These are phyloP conservation scores for Coleophoma cylindrospora DNA, from an alignment of 2,329 filamentous ascomycete species.

Conservation along the genomic window DNA sequence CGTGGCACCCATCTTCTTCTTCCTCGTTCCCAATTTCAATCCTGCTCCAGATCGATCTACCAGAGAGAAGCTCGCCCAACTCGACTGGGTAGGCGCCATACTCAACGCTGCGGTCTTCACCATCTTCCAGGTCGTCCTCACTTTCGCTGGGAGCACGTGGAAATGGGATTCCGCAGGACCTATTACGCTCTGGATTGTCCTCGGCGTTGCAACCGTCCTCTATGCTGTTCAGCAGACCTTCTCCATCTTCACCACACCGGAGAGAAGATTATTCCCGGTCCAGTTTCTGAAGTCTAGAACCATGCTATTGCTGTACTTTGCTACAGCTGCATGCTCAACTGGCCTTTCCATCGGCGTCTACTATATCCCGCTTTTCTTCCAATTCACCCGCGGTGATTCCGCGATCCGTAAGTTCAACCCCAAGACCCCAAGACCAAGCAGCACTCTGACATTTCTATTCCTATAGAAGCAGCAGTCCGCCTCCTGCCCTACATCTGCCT, in stretches of 20 bases:
- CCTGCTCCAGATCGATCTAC: slow-evolving; percentile 2
- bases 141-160: slow-evolving; percentile 21
- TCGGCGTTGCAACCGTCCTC: slow-evolving; percentile 25
- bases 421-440: slow-evolving; percentile 9
- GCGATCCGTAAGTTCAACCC: slow-evolving; percentile 32
- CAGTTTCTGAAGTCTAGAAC: slow-evolving; percentile 13
- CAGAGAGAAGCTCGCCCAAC: slow-evolving; percentile 3
- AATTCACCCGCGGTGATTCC: slow-evolving; percentile 40
- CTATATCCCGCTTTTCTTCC: slow-evolving; percentile 41
- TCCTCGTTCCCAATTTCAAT: slow-evolving; percentile 10
- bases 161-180: slow-evolving; percentile 13
- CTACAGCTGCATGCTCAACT: slow-evolving; percentile 41
- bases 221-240: slow-evolving; percentile 12
- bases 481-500: slow-evolving; percentile 32
- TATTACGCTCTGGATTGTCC: slow-evolving; percentile 33
- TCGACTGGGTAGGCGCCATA: slow-evolving; percentile 30
- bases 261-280: slow-evolving; percentile 12
- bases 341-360: slow-evolving; percentile 39
- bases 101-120: slow-evolving; percentile 20
- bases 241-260: slow-evolving; percentile 13
- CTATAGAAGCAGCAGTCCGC: slow-evolving; percentile 24
- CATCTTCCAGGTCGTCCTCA: slow-evolving; percentile 20
- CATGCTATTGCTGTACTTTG: slow-evolving; percentile 24
- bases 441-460: slow-evolving; percentile 10
- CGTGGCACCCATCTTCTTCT: slow-evolving; percentile 12